Percentiles rank a stretch among this genome's conserved stretches.
These are phyloP conservation scores for Hericium erinaceus DNA, from an alignment of 768 basidiomycete species.

Conservation along the genomic window DNA sequence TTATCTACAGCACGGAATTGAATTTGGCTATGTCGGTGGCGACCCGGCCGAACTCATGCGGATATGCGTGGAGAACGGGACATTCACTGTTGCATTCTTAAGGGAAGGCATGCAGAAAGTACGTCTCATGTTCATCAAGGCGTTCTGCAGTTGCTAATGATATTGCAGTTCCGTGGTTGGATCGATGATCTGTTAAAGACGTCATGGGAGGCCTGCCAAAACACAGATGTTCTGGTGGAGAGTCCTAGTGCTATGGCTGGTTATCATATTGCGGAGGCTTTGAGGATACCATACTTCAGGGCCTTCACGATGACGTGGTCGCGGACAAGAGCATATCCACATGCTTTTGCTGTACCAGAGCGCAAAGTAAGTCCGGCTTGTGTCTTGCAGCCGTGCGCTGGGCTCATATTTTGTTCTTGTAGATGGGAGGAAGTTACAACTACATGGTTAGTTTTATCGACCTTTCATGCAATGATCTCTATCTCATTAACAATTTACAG, in stretches of 20 bases:
- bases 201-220: conserved; percentile 95
- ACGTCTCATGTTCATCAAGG: neutral
- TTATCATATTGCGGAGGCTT: conserved; percentile 92
- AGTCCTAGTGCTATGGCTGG: conserved; percentile 97
- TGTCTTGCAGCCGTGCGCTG: neutral
- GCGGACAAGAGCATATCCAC: conserved; percentile 90
- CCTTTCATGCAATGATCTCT: neutral
- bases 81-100: conserved; percentile 90
- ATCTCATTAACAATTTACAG: conserved; percentile 25
- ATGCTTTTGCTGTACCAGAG: conserved; percentile 96
- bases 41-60: conserved; percentile 97
- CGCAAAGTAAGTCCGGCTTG: conserved; percentile 50
- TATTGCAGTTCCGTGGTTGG: conserved; percentile 86
- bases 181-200: conserved; percentile 91
- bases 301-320: conserved; percentile 99
- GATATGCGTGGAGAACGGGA: conserved; percentile 97
- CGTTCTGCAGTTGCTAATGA: neutral
- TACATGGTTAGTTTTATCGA: conserved; percentile 66
- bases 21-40: conserved; percentile 88
- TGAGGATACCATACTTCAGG: conserved; percentile 87
- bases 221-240: conserved; percentile 87
- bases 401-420: neutral
- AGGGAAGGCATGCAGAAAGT: conserved; percentile 88
- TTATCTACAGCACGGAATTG: conserved; percentile 75
- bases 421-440: conserved; percentile 97